phyloP scores from a whole-genome alignment of 352 stramenopile genomes.

The Achlya hypogyna region DNA sequence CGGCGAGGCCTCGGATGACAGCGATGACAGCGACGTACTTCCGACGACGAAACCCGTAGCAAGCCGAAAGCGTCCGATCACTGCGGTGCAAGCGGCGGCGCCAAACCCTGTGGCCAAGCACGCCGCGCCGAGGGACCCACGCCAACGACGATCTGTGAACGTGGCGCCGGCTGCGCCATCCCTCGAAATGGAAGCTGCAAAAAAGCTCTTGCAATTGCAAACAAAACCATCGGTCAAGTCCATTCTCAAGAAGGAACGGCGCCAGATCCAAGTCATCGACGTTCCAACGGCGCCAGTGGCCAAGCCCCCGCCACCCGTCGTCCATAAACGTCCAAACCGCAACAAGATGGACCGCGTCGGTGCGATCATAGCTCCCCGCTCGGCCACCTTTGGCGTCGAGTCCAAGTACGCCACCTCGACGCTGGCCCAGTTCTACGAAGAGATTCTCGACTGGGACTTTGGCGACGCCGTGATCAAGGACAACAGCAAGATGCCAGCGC shows the following conservation, averaged over 20 bases:
- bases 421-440: conserved; percentile 71
- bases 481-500: conserved; percentile 35
- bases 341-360: not conserved
- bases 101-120: not conserved
- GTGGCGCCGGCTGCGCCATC: not conserved
- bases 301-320: not conserved
- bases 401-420: conserved; percentile 16
- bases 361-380: not conserved
- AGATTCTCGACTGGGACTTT: conserved; percentile 79
- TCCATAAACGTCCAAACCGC: conserved; percentile 18
- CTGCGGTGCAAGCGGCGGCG: not conserved
- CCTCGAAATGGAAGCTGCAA: conserved; percentile 4
- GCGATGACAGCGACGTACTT: not conserved
- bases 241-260: conserved; percentile 7
- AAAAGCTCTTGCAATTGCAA: conserved; percentile 3
- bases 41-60: not conserved
- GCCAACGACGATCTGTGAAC: conserved; percentile 8
- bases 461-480: conserved; percentile 49
- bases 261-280: not conserved
- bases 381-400: not conserved
- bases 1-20: not conserved
- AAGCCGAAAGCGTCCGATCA: conserved; percentile 5
- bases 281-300: not conserved
- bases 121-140: not conserved
- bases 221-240: conserved; percentile 11